Evolutionary conservation across 2,329 filamentous ascomycete genomes (phyloP).

Genomic region (Diaporthe citriasiana): DNA sequence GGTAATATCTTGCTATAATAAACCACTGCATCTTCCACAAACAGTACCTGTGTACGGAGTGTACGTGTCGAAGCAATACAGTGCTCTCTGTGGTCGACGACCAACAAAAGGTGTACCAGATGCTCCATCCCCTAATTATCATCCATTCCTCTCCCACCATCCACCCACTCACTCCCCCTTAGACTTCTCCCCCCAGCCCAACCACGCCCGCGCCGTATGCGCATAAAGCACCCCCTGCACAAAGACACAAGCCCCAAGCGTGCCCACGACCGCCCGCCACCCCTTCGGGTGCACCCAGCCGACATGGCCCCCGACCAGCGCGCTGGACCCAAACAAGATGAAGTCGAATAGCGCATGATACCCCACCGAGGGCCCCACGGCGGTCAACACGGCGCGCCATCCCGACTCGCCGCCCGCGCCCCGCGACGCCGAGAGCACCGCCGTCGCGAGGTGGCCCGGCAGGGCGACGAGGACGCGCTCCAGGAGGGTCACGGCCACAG

Average conservation of each 20-base stretch:
- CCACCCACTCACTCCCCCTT: neutral
- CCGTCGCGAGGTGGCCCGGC: constrained; percentile 1
- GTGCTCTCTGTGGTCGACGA: neutral
- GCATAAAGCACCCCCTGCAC: neutral
- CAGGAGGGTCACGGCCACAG: neutral
- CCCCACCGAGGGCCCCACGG: neutral
- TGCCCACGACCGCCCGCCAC: neutral
- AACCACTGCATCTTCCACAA: neutral
- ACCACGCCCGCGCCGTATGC: neutral
- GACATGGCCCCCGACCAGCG: neutral
- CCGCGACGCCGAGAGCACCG: neutral
- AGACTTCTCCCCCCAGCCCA: neutral
- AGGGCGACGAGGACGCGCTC: neutral
- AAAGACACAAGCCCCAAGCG: neutral
- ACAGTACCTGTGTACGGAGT: neutral
- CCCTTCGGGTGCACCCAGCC: constrained; percentile 12
- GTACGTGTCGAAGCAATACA: neutral
- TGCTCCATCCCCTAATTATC: neutral
- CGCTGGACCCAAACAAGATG: neutral
- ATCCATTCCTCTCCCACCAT: neutral
- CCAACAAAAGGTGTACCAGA: too few species aligned
- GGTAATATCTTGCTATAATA: neutral
- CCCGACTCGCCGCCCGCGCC: constrained; percentile 29
- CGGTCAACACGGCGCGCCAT: neutral
- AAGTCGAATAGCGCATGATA: neutral